Base-by-base conservation (phyloP, 139 green algal genomes). In the Gonium pectorale region DNA sequence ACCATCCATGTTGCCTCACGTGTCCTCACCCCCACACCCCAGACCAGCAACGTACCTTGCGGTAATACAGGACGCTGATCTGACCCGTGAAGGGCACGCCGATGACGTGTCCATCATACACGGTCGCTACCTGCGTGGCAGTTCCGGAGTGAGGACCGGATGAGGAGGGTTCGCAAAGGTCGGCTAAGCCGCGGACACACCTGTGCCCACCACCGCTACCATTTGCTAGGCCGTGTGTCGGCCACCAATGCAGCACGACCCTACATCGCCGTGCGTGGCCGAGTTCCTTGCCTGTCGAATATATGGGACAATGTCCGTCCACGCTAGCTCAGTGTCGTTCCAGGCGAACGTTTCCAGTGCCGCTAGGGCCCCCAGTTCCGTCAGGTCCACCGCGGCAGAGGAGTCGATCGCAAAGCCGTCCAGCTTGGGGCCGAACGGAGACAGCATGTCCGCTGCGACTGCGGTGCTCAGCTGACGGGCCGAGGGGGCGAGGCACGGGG, bases 331-430 rank as follows among this genome's bases (percentile, higher is more conserved):
- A 3, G 27, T 3, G 40, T 82, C 75, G 40, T 31, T 3, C 75
- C n/a, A 8, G n/a, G 71, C 75, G n/a, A 72, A 82, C 5, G 31
- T 13, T 59, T 82, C 75, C 75, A 82, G 56, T 15, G 75, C 59
- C 29, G 75, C 75, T 40, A 60, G 29, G 29, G 40, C 75, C 40
- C 35, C n/a, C 21, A 82, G 40, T 21, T 40, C 59, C 22, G 59
- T 35, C 13, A 82, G 75, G 31, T 82, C 75, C 59, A 82, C 75
- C 40, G 71, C 75, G n/a, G 75, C 75, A 29, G 59, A 72, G 41
- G 75, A 41, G 75, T 82, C 75, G 41, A 82, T 62, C 11, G 44
- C 29, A 41, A 72, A 82, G n/a, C 75, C 75, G 38, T 82, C 75
- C 24, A 72, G 41, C 6, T 2, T 40, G n/a, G 60, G n/a, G 0